Conservation (phyloP, 345 rosid genomes). For the Salix caprea region DNA sequence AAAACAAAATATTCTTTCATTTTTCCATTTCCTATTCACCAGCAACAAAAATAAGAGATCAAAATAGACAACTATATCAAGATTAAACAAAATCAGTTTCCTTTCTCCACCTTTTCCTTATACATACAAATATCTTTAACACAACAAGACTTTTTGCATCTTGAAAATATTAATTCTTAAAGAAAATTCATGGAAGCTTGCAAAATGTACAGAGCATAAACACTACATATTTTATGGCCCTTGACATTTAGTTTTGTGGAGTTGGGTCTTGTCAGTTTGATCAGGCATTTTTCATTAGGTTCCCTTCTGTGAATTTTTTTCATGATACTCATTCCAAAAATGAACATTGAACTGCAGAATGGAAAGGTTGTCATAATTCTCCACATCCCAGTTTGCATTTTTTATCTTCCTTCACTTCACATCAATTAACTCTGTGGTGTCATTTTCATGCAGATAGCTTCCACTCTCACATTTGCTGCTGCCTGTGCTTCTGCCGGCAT, state of each 20-base stretch:
- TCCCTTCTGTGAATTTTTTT: neutral
- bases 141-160: too few relatives aligned
- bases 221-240: neutral
- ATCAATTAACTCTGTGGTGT: neutral
- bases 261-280: neutral
- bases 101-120: too few relatives aligned
- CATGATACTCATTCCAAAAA: neutral
- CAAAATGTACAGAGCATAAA: neutral
- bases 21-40: too few relatives aligned
- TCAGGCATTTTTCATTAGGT: neutral
- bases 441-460: conserved; percentile 50
- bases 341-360: neutral
- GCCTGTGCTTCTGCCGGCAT: conserved; percentile 83
- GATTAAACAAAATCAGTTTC: too few relatives aligned
- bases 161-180: neutral
- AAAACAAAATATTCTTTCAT: too few relatives aligned
- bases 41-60: too few relatives aligned
- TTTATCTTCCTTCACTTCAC: neutral
- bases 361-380: neutral
- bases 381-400: neutral
- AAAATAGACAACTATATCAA: too few relatives aligned
- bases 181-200: too few relatives aligned
- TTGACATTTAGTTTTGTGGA: neutral
- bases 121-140: too few relatives aligned
- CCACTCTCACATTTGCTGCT: conserved; percentile 71